Conservation (phyloP, 2,329 filamentous ascomycete genomes). For the Fusarium guadeloupense region DNA sequence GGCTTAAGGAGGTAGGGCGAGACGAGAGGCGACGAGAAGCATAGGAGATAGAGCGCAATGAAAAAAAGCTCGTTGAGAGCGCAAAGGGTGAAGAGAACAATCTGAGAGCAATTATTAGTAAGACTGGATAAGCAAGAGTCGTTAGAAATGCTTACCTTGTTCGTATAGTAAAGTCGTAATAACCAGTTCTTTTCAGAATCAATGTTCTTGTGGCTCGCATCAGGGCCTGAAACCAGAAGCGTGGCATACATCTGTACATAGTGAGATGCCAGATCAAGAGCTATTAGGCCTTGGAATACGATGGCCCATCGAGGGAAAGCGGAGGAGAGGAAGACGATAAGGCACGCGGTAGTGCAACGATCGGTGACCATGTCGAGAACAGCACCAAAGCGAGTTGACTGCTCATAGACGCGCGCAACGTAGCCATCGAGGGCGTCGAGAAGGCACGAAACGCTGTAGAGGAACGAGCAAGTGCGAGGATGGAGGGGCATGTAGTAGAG, state of each 20-base stretch:
- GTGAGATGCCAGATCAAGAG: constrained; percentile 91
- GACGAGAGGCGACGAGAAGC: constrained; percentile 90
- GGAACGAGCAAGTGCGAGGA: constrained; percentile 89
- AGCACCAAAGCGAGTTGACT: constrained; percentile 94
- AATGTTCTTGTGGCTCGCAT: constrained; percentile 91
- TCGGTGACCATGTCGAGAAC: constrained; percentile 99
- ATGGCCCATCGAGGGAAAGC: constrained; percentile 96
- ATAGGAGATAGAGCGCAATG: constrained; percentile 96
- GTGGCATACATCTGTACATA: constrained; percentile 99
- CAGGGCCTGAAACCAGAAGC: constrained; percentile 80
- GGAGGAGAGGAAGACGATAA: constrained; percentile 92
- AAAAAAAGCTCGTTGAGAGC: constrained; percentile 95
- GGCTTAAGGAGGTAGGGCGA: constrained; percentile 82
- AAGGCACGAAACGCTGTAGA: constrained; percentile 93
- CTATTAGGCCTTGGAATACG: constrained; percentile 92
- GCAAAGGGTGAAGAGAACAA: constrained; percentile 90
- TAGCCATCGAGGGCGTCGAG: constrained; percentile 95
- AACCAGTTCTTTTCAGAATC: constrained; percentile 92
- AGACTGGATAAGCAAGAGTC: not conserved
- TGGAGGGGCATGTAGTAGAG: constrained; percentile 99
- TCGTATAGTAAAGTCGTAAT: constrained; percentile 95
- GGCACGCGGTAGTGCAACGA: constrained; percentile 92
- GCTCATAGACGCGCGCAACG: constrained; percentile 81
- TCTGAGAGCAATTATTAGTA: constrained; percentile 59
- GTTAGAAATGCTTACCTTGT: constrained; percentile 72